Conservation (phyloP, 352 stramenopile species). For the Phytopythium sindhum region DNA sequence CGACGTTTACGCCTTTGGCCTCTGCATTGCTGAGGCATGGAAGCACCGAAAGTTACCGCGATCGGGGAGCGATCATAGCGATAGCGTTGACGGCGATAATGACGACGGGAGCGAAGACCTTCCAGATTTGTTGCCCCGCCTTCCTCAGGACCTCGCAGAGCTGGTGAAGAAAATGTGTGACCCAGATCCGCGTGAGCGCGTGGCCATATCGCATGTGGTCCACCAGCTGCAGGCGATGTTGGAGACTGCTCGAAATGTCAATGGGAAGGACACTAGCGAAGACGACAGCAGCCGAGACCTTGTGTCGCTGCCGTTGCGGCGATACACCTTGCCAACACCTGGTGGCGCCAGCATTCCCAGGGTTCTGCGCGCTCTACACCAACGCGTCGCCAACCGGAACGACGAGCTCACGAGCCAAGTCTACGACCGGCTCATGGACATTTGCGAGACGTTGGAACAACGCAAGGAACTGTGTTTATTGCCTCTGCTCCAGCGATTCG, state of each 20-base stretch:
- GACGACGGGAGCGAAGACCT: not conserved
- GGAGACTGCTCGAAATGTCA: not conserved
- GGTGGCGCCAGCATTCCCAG: not conserved
- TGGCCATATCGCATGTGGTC: slow-evolving; percentile 21
- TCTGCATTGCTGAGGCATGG: slow-evolving; percentile 18
- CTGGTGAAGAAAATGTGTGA: slow-evolving; percentile 27
- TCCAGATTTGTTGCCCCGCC: not conserved
- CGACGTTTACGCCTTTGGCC: slow-evolving; percentile 28
- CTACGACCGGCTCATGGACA: slow-evolving; percentile 20
- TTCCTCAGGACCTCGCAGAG: slow-evolving; percentile 7
- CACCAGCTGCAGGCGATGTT: slow-evolving; percentile 18
- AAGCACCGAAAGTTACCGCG: not conserved
- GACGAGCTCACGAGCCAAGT: slow-evolving; percentile 20
- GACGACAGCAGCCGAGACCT: not conserved
- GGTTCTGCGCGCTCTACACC: not conserved
- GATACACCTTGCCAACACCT: not conserved
- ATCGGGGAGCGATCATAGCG: not conserved
- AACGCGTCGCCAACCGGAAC: slow-evolving; percentile 2
- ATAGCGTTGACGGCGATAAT: not conserved
- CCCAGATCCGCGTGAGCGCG: slow-evolving; percentile 11
- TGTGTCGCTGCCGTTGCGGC: not conserved
- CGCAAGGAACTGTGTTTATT: slow-evolving; percentile 1
- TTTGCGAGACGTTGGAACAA: slow-evolving; percentile 11
- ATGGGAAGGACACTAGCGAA: not conserved
- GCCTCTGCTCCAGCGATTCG: slow-evolving; percentile 4